A percentile compares a stretch with the other conserved stretches of the same genome.
Evolutionary conservation across 2,329 filamentous ascomycete species (phyloP).

Genomic region (Tympanopsis confertula): DNA sequence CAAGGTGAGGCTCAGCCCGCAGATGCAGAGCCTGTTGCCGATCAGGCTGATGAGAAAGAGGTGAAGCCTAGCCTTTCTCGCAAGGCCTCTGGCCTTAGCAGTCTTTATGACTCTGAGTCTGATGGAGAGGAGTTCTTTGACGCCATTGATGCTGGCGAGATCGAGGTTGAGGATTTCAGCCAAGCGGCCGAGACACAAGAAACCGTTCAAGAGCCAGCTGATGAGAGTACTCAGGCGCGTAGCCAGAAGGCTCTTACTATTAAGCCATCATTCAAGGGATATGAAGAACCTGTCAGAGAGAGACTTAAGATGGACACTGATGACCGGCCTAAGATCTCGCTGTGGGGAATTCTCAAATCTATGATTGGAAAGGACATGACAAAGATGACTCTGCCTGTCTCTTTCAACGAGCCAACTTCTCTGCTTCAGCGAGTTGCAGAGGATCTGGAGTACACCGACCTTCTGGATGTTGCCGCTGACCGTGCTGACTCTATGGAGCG

Average conservation of each 20-base stretch:
- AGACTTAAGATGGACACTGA: conserved; percentile 83
- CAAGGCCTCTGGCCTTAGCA: conserved; percentile 15
- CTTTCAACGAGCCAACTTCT: conserved; percentile 96
- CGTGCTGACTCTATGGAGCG: conserved; percentile 80
- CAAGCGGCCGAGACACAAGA: conserved; percentile 22
- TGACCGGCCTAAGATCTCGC: conserved; percentile 81
- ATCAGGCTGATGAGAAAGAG: neutral
- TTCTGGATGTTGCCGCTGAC: conserved; percentile 79
- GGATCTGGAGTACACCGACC: conserved; percentile 94
- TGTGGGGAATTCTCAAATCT: conserved; percentile 95
- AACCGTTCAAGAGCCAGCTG: conserved; percentile 1
- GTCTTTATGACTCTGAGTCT: conserved; percentile 46
- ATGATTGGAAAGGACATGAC: conserved; percentile 99
- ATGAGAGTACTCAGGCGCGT: conserved; percentile 26
- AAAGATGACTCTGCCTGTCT: conserved; percentile 96
- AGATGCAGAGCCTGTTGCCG: neutral
- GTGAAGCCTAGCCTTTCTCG: neutral
- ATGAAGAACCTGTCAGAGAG: conserved; percentile 75
- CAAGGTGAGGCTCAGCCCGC: neutral
- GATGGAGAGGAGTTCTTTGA: conserved; percentile 86
- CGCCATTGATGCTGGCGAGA: conserved; percentile 83
- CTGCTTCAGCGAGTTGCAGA: conserved; percentile 88
- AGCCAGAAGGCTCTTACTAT: conserved; percentile 50
- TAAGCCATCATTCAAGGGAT: conserved; percentile 70
- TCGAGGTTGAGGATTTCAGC: conserved; percentile 66